Evolutionary conservation across 1,284 basidiomycete species (phyloP).

Genomic region (Irpex sp.): DNA sequence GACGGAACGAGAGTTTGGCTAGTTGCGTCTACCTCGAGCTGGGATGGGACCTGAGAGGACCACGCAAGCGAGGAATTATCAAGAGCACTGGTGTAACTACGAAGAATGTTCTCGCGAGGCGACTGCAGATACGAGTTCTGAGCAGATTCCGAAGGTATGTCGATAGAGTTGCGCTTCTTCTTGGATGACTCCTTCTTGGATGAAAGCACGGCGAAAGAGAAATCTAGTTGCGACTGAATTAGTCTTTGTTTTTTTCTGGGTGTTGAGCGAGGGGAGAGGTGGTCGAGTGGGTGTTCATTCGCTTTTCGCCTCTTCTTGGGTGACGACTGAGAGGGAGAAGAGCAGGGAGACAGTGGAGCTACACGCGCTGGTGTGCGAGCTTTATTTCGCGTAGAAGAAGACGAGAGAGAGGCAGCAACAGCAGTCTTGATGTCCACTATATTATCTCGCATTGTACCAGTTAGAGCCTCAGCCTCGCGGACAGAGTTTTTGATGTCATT

Average conservation of each 20-base stretch:
- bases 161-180: no score
- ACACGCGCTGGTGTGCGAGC: background rate
- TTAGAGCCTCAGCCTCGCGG: slow-evolving; percentile 15
- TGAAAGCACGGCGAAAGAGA: no score
- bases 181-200: no score
- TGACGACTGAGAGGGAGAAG: slow-evolving; percentile 4
- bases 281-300: background rate
- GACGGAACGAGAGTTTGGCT: background rate
- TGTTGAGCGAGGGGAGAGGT: background rate
- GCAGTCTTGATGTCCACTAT: background rate
- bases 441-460: background rate
- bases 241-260: background rate
- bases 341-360: background rate
- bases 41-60: background rate
- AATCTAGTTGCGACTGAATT: no score
- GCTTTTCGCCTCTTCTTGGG: slow-evolving; percentile 2
- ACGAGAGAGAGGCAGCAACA: background rate
- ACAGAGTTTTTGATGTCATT: slow-evolving; percentile 45
- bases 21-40: background rate
- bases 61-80: no score
- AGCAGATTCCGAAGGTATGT: no score
- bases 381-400: background rate
- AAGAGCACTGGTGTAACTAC: no score
- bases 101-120: background rate
- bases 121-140: background rate